These are phyloP conservation scores for Steccherinum ochraceum DNA, from an alignment of 768 basidiomycete species.

Conservation along the genomic window DNA sequence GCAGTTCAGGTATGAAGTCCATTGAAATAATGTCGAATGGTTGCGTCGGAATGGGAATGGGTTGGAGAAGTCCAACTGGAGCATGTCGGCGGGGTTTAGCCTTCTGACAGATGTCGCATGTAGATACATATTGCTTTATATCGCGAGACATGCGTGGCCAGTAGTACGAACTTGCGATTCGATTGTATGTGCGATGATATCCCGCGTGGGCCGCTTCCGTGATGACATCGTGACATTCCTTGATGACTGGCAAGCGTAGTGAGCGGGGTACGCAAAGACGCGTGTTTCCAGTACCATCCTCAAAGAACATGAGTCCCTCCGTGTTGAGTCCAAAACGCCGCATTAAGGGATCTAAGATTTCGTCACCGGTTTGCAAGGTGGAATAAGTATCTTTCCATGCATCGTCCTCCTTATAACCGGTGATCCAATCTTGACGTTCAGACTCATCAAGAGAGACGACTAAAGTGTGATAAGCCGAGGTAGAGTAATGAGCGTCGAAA, in stretches of 20 bases:
- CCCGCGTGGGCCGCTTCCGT: no score
- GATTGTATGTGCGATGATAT: no score
- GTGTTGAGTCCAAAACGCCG: no score
- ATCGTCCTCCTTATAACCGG: no score
- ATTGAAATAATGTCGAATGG: background rate
- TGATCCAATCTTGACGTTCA: no score
- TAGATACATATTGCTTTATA: background rate
- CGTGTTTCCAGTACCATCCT: conserved; percentile 20
- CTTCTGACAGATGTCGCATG: conserved; percentile 1
- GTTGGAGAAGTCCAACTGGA: background rate
- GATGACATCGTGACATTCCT: conserved; percentile 7
- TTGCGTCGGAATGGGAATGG: background rate
- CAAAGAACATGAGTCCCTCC: conserved; percentile 17
- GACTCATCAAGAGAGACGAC: background rate
- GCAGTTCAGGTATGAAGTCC: background rate
- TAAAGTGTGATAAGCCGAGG: background rate
- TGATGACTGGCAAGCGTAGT: conserved; percentile 18
- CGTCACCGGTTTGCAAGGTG: no score
- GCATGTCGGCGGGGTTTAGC: background rate
- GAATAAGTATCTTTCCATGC: no score
- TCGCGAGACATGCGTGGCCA: no score
- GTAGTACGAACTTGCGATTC: no score
- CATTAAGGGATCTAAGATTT: no score
- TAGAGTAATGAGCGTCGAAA: background rate
- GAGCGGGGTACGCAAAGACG: conserved; percentile 29